Conservation (phyloP, 768 basidiomycete genomes). For the Calocybe cyanea region DNA sequence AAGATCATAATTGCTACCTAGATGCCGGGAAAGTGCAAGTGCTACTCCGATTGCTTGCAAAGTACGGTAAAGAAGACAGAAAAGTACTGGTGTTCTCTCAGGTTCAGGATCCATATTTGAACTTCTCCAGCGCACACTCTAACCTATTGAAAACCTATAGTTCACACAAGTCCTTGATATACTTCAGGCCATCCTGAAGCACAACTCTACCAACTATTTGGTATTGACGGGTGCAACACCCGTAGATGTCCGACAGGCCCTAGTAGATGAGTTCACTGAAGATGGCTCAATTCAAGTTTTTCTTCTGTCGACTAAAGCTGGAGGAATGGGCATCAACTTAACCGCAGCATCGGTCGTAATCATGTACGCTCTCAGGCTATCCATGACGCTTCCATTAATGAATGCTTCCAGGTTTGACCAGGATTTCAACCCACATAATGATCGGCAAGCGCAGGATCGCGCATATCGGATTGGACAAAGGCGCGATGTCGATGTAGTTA, state of each 20-base stretch:
- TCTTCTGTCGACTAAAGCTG: slow-evolving; percentile 88
- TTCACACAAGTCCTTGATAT: slow-evolving; percentile 97
- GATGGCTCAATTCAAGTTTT: slow-evolving; percentile 86
- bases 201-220: slow-evolving; percentile 69
- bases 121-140: not conserved
- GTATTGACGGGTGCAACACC: slow-evolving; percentile 90
- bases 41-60: slow-evolving; percentile 65
- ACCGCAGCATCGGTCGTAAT: slow-evolving; percentile 95
- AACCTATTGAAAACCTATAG: slow-evolving; percentile 32
- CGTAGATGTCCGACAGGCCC: slow-evolving; percentile 87
- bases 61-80: slow-evolving; percentile 64
- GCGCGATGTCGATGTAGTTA: slow-evolving; percentile 90
- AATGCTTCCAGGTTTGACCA: slow-evolving; percentile 75
- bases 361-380: slow-evolving; percentile 47
- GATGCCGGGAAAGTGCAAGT: slow-evolving; percentile 85
- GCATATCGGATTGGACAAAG: slow-evolving; percentile 97
- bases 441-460: slow-evolving; percentile 95
- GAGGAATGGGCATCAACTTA: slow-evolving; percentile 95
- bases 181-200: slow-evolving; percentile 75
- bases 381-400: not conserved
- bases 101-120: slow-evolving; percentile 37
- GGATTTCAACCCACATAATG: slow-evolving; percentile 98
- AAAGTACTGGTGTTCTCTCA: slow-evolving; percentile 94
- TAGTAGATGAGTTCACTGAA: slow-evolving; percentile 95
- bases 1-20: slow-evolving; percentile 71